A percentile compares a stretch with the other conserved stretches of the same genome.
Conservation (phyloP, 306 rosid genomes). For the Cyclanthera cordifolia region DNA sequence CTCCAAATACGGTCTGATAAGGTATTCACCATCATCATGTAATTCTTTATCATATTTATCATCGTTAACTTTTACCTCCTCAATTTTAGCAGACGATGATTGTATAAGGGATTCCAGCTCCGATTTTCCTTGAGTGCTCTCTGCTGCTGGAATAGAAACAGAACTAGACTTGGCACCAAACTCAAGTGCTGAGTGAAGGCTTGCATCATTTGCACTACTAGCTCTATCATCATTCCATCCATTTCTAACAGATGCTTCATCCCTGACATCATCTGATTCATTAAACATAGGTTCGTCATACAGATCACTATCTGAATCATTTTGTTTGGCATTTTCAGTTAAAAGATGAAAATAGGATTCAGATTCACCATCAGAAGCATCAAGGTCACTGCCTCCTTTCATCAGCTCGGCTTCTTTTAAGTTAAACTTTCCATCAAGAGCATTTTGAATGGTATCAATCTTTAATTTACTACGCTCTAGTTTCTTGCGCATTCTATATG, state of each 20-base stretch:
- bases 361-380: constrained; percentile 44
- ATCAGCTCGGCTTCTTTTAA: constrained; percentile 37
- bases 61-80: constrained; percentile 46
- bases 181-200: constrained; percentile 93
- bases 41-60: constrained; percentile 74
- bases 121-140: constrained; percentile 63
- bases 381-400: constrained; percentile 34
- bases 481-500: constrained; percentile 95
- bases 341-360: constrained; percentile 49
- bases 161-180: constrained; percentile 78
- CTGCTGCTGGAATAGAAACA: constrained; percentile 57
- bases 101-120: constrained; percentile 73
- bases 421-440: constrained; percentile 71
- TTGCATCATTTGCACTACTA: constrained; percentile 82
- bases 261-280: constrained; percentile 44
- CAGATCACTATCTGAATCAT: constrained; percentile 42
- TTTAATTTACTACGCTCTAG: constrained; percentile 75
- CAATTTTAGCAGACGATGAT: constrained; percentile 54
- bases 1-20: constrained; percentile 90
- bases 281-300: constrained; percentile 46
- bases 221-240: constrained; percentile 88
- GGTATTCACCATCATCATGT: constrained; percentile 78
- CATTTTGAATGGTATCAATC: constrained; percentile 67
- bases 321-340: constrained; percentile 41
- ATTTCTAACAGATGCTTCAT: constrained; percentile 40